A percentile compares a stretch with the other conserved stretches of the same genome.
These are phyloP conservation scores for Blastomyces percursus DNA, from an alignment of 2,329 filamentous ascomycete species.

Conservation along the genomic window DNA sequence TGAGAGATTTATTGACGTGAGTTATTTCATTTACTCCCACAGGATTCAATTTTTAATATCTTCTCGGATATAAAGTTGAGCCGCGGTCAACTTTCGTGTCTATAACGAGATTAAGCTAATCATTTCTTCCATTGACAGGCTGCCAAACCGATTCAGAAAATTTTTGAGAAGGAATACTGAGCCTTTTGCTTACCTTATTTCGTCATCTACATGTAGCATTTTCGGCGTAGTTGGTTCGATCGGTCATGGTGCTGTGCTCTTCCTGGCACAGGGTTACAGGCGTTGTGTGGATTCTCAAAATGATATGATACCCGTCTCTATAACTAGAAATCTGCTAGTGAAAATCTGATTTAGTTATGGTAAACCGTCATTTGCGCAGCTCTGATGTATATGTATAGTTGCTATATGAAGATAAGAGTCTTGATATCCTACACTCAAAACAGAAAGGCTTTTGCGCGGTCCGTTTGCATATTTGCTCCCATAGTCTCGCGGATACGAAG, in stretches of 20 bases:
- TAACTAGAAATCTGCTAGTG: not conserved
- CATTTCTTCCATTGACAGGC: slow-evolving; percentile 42
- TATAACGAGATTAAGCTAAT: slow-evolving; percentile 13
- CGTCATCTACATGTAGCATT: not conserved
- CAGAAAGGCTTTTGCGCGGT: not conserved
- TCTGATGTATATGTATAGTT: not conserved
- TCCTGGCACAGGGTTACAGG: not conserved
- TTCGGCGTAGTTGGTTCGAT: not conserved
- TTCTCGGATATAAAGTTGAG: not conserved
- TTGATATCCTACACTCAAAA: not conserved
- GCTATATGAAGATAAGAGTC: not conserved
- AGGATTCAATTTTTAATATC: not conserved
- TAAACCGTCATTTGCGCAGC: not conserved
- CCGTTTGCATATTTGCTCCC: not conserved
- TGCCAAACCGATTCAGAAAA: slow-evolving; percentile 76
- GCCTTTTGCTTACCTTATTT: not conserved
- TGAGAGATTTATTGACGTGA: slow-evolving; percentile 83
- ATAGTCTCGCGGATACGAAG: not conserved
- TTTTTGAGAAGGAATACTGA: slow-evolving; percentile 62
- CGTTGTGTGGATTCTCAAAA: not conserved
- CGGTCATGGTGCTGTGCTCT: not conserved
- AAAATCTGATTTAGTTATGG: not conserved
- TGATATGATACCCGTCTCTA: slow-evolving; percentile 1
- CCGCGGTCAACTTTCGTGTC: slow-evolving; percentile 9
- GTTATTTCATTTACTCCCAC: slow-evolving; percentile 23